A percentile compares a stretch with the other conserved stretches of the same genome.
phyloP scores from a whole-genome alignment of 495 filamentous ascomycete genomes.

The Evernia prunastri region DNA sequence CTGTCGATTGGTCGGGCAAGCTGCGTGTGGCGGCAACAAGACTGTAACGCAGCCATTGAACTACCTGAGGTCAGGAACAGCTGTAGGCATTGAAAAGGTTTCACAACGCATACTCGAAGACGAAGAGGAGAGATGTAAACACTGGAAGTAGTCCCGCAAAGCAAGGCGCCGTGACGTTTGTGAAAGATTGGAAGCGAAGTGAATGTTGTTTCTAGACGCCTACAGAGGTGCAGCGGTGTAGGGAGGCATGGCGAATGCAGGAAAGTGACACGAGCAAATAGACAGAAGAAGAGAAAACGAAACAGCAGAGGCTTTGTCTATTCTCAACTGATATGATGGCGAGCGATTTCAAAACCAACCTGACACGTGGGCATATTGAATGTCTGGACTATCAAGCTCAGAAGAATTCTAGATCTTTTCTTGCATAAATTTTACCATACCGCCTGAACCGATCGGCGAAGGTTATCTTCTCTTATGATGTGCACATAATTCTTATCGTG shows the following conservation, averaged over 20 bases:
- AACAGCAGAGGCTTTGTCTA: neutral
- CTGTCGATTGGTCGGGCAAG: neutral
- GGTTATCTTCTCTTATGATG: neutral
- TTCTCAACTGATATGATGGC: neutral
- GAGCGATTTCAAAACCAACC: neutral
- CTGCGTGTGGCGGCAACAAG: slow-evolving; percentile 1
- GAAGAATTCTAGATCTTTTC: neutral
- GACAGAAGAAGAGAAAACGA: neutral
- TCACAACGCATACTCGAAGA: neutral
- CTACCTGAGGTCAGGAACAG: neutral
- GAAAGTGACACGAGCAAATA: neutral
- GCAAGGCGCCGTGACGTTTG: neutral
- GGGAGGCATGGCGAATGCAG: neutral
- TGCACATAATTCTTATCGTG: neutral
- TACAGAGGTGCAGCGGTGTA: neutral
- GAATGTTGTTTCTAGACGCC: neutral
- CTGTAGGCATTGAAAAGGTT: neutral
- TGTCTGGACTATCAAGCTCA: neutral
- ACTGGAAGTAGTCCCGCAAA: neutral
- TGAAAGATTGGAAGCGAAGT: neutral
- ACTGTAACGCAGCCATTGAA: slow-evolving; percentile 2
- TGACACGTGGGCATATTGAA: neutral
- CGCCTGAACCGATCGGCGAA: too few relatives aligned
- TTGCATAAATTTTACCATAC: neutral
- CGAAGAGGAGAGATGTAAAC: neutral